Evolutionary conservation across 768 basidiomycete genomes (phyloP).

Genomic region (Lyophyllum semitale): DNA sequence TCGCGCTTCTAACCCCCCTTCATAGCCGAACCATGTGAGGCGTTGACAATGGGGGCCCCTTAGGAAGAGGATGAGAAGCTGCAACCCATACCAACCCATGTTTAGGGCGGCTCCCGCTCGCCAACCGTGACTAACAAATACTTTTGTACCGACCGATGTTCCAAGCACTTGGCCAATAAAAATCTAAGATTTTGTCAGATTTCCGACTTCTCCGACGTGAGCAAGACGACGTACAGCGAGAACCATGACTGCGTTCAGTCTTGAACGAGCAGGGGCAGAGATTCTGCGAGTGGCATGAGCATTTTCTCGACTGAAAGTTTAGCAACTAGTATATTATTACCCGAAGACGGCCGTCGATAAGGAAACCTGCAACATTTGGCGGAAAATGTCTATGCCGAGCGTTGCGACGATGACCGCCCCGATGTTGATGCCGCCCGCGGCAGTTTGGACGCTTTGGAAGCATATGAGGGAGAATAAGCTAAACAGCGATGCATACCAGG

Average conservation of each 20-base stretch:
- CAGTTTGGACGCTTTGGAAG: constrained; percentile 66
- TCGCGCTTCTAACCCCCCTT: constrained; percentile 52
- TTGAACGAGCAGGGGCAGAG: constrained; percentile 52
- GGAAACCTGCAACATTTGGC: constrained; percentile 76
- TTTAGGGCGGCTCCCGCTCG: constrained; percentile 61
- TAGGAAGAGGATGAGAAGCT: constrained; percentile 55
- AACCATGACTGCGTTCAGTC: constrained; percentile 77
- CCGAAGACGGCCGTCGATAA: constrained; percentile 59
- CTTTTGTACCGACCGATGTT: constrained; percentile 68
- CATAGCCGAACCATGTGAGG: constrained; percentile 67
- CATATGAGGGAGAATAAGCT: constrained; percentile 46
- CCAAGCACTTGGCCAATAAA: constrained; percentile 86
- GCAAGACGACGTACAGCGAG: constrained; percentile 48
- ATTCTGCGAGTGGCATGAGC: constrained; percentile 31
- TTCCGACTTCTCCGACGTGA: neutral
- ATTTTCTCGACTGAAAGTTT: neutral
- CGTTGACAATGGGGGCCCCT: constrained; percentile 68
- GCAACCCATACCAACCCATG: constrained; percentile 58
- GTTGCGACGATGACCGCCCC: constrained; percentile 70
- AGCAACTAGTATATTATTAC: constrained; percentile 33
- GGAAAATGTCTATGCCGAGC: constrained; percentile 71
- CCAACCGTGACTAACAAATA: constrained; percentile 76
- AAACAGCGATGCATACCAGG: constrained; percentile 76
- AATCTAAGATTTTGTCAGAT: constrained; percentile 33
- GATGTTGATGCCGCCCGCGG: constrained; percentile 68